Percentiles rank a stretch among this genome's conserved stretches.
phyloP scores from a whole-genome alignment of 768 basidiomycete genomes.

The Psilocybe cyanescens region DNA sequence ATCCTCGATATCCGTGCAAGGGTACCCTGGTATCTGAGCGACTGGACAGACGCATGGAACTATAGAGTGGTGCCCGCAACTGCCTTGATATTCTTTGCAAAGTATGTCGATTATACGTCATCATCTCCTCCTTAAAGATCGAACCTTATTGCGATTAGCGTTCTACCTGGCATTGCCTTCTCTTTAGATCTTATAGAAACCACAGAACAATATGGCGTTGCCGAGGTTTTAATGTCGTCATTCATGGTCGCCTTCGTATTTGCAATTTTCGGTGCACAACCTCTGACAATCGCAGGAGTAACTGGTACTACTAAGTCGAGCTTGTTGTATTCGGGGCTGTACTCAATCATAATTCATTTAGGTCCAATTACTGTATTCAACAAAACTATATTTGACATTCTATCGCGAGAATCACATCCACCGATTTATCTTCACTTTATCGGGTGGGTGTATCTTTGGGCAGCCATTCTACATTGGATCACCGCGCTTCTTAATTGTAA shows the following conservation, averaged over 20 bases:
- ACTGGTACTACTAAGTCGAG: constrained; percentile 52
- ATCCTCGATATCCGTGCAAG: constrained; percentile 69
- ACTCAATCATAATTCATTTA: constrained; percentile 23
- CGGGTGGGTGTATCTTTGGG: constrained; percentile 94
- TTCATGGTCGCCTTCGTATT: constrained; percentile 93
- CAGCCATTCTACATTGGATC: constrained; percentile 83
- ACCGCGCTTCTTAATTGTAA: constrained; percentile 79
- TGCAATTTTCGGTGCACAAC: constrained; percentile 87
- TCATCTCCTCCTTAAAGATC: background rate
- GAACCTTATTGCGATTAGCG: constrained; percentile 38
- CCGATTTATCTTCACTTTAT: constrained; percentile 86
- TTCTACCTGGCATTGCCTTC: constrained; percentile 92
- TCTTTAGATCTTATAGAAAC: constrained; percentile 92
- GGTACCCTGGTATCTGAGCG: constrained; percentile 78
- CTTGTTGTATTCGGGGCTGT: background rate
- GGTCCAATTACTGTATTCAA: constrained; percentile 94
- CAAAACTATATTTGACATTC: constrained; percentile 84
- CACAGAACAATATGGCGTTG: constrained; percentile 85
- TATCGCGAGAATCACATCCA: constrained; percentile 55
- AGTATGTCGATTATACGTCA: constrained; percentile 49
- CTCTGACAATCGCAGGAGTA: constrained; percentile 90
- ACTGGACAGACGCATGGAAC: constrained; percentile 93
- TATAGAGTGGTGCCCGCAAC: constrained; percentile 90
- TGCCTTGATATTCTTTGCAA: constrained; percentile 83
- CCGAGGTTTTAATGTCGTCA: constrained; percentile 81